phyloP scores from a whole-genome alignment of 2,329 filamentous ascomycete species.

The Claviceps pusilla region DNA sequence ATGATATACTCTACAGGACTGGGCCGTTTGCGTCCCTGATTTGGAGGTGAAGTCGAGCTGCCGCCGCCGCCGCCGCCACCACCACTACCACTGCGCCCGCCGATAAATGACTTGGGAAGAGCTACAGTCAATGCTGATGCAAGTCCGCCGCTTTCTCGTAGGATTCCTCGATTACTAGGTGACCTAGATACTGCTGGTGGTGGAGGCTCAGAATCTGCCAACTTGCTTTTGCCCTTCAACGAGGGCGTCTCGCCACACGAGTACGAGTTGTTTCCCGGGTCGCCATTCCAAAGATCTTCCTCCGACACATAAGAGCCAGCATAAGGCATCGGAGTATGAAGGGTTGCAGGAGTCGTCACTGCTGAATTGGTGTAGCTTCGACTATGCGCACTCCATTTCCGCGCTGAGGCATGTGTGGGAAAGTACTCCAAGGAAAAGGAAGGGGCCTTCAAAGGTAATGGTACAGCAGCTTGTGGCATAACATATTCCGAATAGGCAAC shows the following conservation, averaged over 20 bases:
- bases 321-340: conserved; percentile 39
- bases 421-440: conserved; percentile 55
- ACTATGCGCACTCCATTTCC: conserved; percentile 40
- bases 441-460: conserved; percentile 48
- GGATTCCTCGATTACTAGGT: conserved; percentile 38
- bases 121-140: conserved; percentile 41
- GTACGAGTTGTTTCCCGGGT: conserved; percentile 41
- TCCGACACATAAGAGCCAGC: conserved; percentile 44
- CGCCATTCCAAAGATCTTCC: conserved; percentile 35
- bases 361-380: conserved; percentile 39
- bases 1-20: conserved; percentile 49
- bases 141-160: conserved; percentile 39
- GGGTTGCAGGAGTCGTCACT: conserved; percentile 41
- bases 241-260: conserved; percentile 49
- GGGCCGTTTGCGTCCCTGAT: conserved; percentile 34
- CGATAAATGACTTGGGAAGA: conserved; percentile 32
- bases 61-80: conserved; percentile 18
- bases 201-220: conserved; percentile 29
- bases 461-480: conserved; percentile 44
- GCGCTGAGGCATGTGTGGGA: conserved; percentile 40
- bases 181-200: conserved; percentile 44
- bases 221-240: conserved; percentile 30
- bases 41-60: conserved; percentile 29
- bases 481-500: conserved; percentile 43
- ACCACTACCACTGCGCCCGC: conserved; percentile 13